Conservation (phyloP, 2,329 filamentous ascomycete species). For the Hysterium pulicare region DNA sequence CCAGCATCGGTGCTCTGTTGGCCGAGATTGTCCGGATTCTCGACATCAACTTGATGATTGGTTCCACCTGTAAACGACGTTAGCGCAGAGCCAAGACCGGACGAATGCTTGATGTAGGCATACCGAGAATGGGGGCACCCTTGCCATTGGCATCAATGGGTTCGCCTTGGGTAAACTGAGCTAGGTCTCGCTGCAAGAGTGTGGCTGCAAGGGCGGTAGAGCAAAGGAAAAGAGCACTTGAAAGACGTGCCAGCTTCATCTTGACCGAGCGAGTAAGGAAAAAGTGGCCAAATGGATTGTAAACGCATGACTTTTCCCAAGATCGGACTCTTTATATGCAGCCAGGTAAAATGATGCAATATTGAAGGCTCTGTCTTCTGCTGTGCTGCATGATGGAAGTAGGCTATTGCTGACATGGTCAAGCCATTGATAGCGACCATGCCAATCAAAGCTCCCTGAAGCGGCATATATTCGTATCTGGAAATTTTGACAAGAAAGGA, state of each 20-base stretch:
- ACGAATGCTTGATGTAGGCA: background rate
- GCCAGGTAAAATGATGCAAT: no score
- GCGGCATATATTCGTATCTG: no score
- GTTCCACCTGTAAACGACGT: conserved; percentile 55
- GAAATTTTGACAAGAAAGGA: no score
- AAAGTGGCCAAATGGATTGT: conserved; percentile 4
- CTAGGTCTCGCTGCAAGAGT: conserved; percentile 20
- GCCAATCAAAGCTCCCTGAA: no score
- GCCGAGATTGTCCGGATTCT: conserved; percentile 63
- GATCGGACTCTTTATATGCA: no score
- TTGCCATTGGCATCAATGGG: conserved; percentile 57
- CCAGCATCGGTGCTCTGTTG: conserved; percentile 61
- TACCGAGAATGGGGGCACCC: conserved; percentile 57
- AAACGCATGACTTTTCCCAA: no score
- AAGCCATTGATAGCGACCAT: no score
- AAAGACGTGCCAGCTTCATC: conserved; percentile 20
- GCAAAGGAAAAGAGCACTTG: conserved; percentile 17
- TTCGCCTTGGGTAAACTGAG: conserved; percentile 51
- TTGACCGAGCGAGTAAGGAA: conserved; percentile 8
- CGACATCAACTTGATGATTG: conserved; percentile 57
- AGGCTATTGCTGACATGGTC: no score
- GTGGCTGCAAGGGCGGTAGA: conserved; percentile 14
- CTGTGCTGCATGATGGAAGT: no score
- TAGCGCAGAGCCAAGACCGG: conserved; percentile 3
- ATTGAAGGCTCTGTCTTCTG: no score